A percentile compares a stretch with the other conserved stretches of the same genome.
phyloP scores from a whole-genome alignment of 2,329 filamentous ascomycete species.

The Diaporthe vexans region DNA sequence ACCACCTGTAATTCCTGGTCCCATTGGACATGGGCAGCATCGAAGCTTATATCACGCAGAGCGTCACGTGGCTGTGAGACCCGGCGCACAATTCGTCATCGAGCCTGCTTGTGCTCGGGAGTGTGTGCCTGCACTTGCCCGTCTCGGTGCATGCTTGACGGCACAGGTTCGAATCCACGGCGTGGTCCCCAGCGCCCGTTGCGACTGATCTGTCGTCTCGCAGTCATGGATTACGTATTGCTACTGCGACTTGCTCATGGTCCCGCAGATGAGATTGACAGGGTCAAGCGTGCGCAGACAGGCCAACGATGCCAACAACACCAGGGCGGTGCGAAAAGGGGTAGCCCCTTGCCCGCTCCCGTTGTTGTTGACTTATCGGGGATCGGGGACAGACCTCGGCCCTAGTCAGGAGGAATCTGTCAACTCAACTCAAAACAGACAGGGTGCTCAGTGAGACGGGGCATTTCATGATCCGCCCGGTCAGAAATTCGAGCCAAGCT shows the following conservation, averaged over 20 bases:
- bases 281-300: conserved; percentile 14
- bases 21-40: not conserved
- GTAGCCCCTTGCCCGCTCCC: not conserved
- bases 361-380: not conserved
- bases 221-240: not conserved
- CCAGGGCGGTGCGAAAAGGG: conserved; percentile 12
- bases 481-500: not conserved
- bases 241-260: conserved; percentile 2
- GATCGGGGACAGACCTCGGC: conserved; percentile 6
- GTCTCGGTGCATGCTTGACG: not conserved
- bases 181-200: not conserved
- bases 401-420: not conserved
- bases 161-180: not conserved
- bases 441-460: not conserved
- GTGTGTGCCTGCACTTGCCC: not conserved
- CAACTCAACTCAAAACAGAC: conserved; percentile 15
- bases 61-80: conserved; percentile 14
- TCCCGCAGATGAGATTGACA: conserved; percentile 17
- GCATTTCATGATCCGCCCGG: conserved; percentile 19
- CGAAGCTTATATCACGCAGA: not conserved
- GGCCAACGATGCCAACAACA: not conserved
- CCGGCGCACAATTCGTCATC: conserved; percentile 3
- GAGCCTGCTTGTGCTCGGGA: not conserved
- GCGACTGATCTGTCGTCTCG: not conserved
- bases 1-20: conserved; percentile 5